Base-by-base conservation (phyloP, 2,329 filamentous ascomycete genomes). In the Penicillium vulpinum region DNA sequence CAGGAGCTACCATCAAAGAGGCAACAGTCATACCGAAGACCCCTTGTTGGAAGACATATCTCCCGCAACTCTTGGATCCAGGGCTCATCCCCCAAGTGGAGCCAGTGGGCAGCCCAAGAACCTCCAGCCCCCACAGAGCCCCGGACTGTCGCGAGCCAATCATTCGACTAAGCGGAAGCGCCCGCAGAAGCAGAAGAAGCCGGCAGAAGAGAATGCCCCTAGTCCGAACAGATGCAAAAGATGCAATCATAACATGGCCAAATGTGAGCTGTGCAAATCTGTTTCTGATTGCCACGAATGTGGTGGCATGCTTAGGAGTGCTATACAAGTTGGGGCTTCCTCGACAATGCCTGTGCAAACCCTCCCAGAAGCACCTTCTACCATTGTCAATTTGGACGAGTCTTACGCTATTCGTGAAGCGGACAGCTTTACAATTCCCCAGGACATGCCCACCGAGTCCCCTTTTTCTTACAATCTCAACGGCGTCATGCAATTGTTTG, bases 151-250 rank as follows among this genome's bases (percentile, higher is more conserved):
- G 11, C 18, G 13, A 16, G 5, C 21, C 11, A 33, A 40, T 8
- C 26, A 22, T 24, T 46, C 40, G 15, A 9, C 26, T n/a, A 56
- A 51, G 47, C 47, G 54, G 2, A 56, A 51, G 21, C 39, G 40
- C 10, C 3, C 5, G 24, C 22, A 11, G 4, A 31, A 52, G 15
- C 31, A 31, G 4, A 45, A 40, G 4, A 4, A 16, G 2, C 47
- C 39, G 31, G 15, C 11, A 16, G 18, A 40, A n/a, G 33, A 56
- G 15, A 6, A 22, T 5, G 15, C 21, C 9, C 4, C 11, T 21
- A 28, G 2, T 6, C 3, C 1, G 5, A 22, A 22, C 2, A 33
- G 11, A 28, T 56, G 54, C 33, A 45, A 2, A 15, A 8, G 18
- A 6, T 56, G 54, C 11, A 2, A 26, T 3, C 54, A 52, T 52